phyloP scores from a whole-genome alignment of 768 basidiomycete species.

The Chalciporus pseudorubinellus region DNA sequence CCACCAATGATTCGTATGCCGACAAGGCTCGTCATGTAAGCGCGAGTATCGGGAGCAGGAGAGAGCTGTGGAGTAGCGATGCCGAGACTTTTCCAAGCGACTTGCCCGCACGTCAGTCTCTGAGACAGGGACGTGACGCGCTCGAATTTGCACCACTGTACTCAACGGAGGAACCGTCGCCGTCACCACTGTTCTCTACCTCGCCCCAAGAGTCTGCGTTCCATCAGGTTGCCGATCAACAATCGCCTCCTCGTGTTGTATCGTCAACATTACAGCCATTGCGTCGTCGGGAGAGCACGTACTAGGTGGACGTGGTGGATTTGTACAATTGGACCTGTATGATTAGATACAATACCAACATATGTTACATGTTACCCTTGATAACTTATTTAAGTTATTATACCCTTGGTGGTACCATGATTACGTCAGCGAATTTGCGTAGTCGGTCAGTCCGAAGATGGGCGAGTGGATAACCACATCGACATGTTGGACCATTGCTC shows the following conservation, averaged over 20 bases:
- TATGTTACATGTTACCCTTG: neutral
- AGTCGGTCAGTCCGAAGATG: neutral
- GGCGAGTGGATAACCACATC: no score
- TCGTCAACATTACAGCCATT: constrained; percentile 21
- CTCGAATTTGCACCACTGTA: constrained; percentile 13
- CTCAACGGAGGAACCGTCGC: constrained; percentile 14
- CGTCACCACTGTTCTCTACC: neutral
- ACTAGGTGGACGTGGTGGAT: neutral
- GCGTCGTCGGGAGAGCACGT: constrained; percentile 18
- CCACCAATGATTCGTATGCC: constrained; percentile 2
- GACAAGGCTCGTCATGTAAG: neutral
- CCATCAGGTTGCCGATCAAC: neutral
- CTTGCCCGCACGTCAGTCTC: constrained; percentile 2
- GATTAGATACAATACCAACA: neutral
- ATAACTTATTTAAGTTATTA: constrained; percentile 1
- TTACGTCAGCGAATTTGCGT: constrained; percentile 7
- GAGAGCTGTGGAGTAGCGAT: constrained; percentile 23
- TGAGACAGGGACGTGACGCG: constrained; percentile 1
- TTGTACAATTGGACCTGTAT: constrained; percentile 7
- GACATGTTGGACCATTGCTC: constrained; percentile 93
- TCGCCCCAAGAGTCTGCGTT: neutral
- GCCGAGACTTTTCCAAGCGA: constrained; percentile 8
- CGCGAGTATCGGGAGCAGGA: constrained; percentile 21
- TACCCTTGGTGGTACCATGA: neutral
- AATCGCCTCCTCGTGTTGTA: neutral